Evolutionary conservation across 129 eudicot genomes (phyloP).

Genomic region (Arctium lappa): DNA sequence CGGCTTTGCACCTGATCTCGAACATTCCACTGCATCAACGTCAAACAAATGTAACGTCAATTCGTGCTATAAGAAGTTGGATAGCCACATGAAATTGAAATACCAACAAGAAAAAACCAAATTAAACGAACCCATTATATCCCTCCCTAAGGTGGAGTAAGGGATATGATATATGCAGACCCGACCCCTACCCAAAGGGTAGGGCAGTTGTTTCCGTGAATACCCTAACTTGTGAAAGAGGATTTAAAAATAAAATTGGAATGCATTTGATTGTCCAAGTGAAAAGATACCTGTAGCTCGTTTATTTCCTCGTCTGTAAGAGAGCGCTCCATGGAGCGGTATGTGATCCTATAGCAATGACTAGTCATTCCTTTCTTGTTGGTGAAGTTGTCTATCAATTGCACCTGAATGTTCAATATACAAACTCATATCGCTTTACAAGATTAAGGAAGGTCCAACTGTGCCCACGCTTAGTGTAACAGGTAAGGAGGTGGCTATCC

Average conservation of each 20-base stretch:
- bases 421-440: background rate
- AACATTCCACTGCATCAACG: slow-evolving; percentile 71
- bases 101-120: background rate
- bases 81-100: background rate
- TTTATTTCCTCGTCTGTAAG: slow-evolving; percentile 89
- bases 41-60: slow-evolving; percentile 4
- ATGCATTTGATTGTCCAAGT: background rate
- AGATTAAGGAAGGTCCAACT: background rate
- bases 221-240: background rate
- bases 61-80: background rate
- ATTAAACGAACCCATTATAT: background rate
- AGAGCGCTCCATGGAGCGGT: slow-evolving; percentile 91
- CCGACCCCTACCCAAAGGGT: background rate
- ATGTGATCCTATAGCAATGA: slow-evolving; percentile 84
- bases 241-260: background rate
- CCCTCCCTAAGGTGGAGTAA: background rate
- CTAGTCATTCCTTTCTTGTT: slow-evolving; percentile 98
- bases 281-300: slow-evolving; percentile 68
- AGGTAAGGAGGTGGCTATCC: too few relatives aligned
- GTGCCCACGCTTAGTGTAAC: too few relatives aligned
- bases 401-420: slow-evolving; percentile 40
- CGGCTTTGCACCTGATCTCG: slow-evolving; percentile 76
- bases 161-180: background rate
- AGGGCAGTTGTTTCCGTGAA: background rate
- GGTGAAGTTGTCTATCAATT: slow-evolving; percentile 77